These are phyloP conservation scores for Ceratorhiza oryzae-sativae DNA, from an alignment of 1,284 basidiomycete species.

Conservation along the genomic window DNA sequence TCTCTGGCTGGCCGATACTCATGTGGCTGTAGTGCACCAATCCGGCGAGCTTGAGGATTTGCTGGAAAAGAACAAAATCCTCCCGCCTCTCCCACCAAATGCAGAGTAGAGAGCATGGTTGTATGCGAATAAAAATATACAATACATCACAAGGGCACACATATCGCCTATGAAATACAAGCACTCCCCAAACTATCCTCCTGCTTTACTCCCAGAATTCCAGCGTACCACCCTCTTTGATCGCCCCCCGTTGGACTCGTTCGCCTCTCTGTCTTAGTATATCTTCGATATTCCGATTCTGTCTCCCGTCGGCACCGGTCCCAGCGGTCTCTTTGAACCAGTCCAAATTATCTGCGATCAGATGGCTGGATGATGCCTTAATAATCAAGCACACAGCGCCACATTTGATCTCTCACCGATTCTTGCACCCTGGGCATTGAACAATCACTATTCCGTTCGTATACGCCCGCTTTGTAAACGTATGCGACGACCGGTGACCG, in stretches of 20 bases:
- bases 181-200: slow-evolving; percentile 3
- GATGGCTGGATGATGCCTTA: slow-evolving; percentile 60
- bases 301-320: slow-evolving; percentile 68
- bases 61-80: slow-evolving; percentile 74
- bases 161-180: background rate
- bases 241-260: slow-evolving; percentile 65
- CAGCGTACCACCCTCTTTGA: slow-evolving; percentile 23
- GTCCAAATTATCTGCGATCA: slow-evolving; percentile 90
- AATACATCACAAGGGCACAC: slow-evolving; percentile 12
- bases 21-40: slow-evolving; percentile 80
- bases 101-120: slow-evolving; percentile 12
- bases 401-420: slow-evolving; percentile 60
- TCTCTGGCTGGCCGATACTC: slow-evolving; percentile 24
- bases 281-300: slow-evolving; percentile 80
- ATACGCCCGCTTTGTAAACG: slow-evolving; percentile 87
- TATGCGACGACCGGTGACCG: slow-evolving; percentile 83
- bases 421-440: slow-evolving; percentile 90
- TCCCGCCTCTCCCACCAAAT: slow-evolving; percentile 56
- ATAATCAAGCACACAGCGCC: background rate
- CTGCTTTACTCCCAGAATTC: slow-evolving; percentile 13
- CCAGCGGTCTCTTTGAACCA: slow-evolving; percentile 82
- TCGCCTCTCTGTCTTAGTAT: slow-evolving; percentile 80
- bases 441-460: slow-evolving; percentile 89
- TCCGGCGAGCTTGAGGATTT: slow-evolving; percentile 90
- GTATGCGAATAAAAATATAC: slow-evolving; percentile 21